phyloP scores from a whole-genome alignment of 768 basidiomycete species.

The Cyclocybe aegerita region DNA sequence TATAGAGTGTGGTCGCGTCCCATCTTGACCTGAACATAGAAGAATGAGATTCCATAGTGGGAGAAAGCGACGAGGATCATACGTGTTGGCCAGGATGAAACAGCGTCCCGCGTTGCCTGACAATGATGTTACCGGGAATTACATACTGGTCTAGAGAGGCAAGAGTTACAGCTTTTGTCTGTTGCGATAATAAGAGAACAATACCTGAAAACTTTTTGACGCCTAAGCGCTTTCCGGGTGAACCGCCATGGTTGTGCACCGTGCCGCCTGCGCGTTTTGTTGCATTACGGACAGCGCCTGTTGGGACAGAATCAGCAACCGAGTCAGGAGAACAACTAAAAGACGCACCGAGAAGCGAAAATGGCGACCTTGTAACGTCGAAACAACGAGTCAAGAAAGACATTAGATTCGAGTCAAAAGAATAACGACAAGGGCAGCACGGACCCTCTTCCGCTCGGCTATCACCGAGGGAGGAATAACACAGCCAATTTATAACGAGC shows the following conservation, averaged over 20 bases:
- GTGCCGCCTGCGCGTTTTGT: conserved; percentile 97
- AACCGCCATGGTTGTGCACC: conserved; percentile 89
- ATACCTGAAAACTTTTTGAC: conserved; percentile 95
- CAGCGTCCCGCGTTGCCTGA: conserved; percentile 88
- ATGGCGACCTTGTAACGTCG: conserved; percentile 42
- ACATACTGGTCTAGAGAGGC: conserved; percentile 76
- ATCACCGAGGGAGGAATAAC: conserved; percentile 38
- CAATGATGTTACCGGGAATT: conserved; percentile 93
- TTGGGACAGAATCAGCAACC: conserved; percentile 14
- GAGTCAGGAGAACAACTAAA: conserved; percentile 1
- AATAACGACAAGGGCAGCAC: conserved; percentile 20
- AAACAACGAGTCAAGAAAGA: conserved; percentile 48
- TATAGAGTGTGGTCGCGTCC: conserved; percentile 96
- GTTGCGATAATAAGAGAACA: neutral
- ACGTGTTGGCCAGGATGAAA: conserved; percentile 96
- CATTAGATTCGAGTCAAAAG: conserved; percentile 25
- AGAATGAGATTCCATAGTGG: conserved; percentile 2
- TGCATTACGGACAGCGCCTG: conserved; percentile 83
- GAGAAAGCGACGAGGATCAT: conserved; percentile 23
- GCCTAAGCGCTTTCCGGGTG: conserved; percentile 90
- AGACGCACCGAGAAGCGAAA: conserved; percentile 43
- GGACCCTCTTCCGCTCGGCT: conserved; percentile 28
- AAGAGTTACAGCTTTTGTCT: conserved; percentile 8
- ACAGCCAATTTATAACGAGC: conserved; percentile 20
- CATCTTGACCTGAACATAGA: conserved; percentile 69